These are phyloP conservation scores for Vanrija humicola DNA, from an alignment of 1,284 basidiomycete genomes.

Conservation along the genomic window DNA sequence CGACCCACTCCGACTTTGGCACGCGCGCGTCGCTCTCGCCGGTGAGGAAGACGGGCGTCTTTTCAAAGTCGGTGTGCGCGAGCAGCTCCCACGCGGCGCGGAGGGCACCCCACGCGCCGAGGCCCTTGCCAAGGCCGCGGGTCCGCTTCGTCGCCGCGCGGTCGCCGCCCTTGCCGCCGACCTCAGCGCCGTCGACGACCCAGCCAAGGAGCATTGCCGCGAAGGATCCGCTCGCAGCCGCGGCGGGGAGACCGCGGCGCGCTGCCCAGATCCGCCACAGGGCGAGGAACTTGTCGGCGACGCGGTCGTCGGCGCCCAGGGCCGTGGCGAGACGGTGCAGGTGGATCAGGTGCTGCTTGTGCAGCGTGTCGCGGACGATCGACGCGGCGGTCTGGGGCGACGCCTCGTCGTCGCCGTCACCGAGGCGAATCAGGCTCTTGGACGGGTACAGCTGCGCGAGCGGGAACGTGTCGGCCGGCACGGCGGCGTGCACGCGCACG, in stretches of 20 bases:
- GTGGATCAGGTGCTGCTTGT: constrained; percentile 64
- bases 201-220: constrained; percentile 69
- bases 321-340: constrained; percentile 63
- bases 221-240: constrained; percentile 64
- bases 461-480: constrained; percentile 61
- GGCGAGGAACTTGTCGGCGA: constrained; percentile 61
- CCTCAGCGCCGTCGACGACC: constrained; percentile 67
- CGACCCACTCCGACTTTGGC: constrained; percentile 40
- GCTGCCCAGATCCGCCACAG: constrained; percentile 86
- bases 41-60: constrained; percentile 62
- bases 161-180: constrained; percentile 30
- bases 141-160: constrained; percentile 36
- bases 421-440: constrained; percentile 62
- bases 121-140: constrained; percentile 51
- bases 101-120: constrained; percentile 49
- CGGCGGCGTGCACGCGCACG: constrained; percentile 69
- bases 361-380: constrained; percentile 64
- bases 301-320: constrained; percentile 58
- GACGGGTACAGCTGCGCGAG: constrained; percentile 67
- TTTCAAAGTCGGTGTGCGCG: constrained; percentile 67
- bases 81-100: constrained; percentile 46
- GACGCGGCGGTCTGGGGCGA: constrained; percentile 72
- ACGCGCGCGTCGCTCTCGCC: constrained; percentile 29
- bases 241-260: constrained; percentile 66
- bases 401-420: constrained; percentile 18